Percentiles rank a stretch among this genome's conserved stretches.
These are phyloP conservation scores for Paecilomyces formosus DNA, from an alignment of 2,329 filamentous ascomycete species.

Conservation along the genomic window DNA sequence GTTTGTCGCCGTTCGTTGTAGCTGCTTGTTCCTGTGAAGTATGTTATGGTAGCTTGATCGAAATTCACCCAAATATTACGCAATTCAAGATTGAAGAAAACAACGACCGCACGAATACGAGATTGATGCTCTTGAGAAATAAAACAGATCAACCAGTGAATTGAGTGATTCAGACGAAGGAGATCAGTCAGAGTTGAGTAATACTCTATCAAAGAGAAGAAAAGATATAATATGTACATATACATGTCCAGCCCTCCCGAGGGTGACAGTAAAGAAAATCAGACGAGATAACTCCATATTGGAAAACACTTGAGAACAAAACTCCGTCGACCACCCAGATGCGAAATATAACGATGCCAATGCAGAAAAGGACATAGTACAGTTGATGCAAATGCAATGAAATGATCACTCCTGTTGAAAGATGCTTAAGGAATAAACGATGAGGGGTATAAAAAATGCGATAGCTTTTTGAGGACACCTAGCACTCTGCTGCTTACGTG, in stretches of 20 bases:
- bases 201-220: background rate
- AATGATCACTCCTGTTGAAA: background rate
- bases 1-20: background rate
- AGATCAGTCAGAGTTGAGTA: background rate
- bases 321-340: background rate
- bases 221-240: background rate
- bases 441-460: background rate
- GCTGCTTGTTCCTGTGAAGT: too few relatives aligned
- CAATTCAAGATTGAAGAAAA: background rate
- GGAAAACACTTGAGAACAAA: background rate
- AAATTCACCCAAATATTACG: background rate
- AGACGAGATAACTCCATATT: background rate
- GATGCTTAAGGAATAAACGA: background rate
- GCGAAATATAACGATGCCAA: background rate
- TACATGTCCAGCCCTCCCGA: background rate
- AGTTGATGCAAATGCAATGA: background rate
- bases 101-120: background rate
- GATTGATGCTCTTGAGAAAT: background rate
- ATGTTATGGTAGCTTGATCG: background rate
- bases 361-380: background rate
- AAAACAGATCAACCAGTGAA: background rate
- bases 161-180: background rate
- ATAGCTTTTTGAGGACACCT: background rate
- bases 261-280: background rate
- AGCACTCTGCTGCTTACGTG: background rate